Evolutionary conservation across 371 early-diverging fungal genomes (phyloP), one percentile per base, ranked within the genome.

Genomic region (Rhizopus microsporus): DNA sequence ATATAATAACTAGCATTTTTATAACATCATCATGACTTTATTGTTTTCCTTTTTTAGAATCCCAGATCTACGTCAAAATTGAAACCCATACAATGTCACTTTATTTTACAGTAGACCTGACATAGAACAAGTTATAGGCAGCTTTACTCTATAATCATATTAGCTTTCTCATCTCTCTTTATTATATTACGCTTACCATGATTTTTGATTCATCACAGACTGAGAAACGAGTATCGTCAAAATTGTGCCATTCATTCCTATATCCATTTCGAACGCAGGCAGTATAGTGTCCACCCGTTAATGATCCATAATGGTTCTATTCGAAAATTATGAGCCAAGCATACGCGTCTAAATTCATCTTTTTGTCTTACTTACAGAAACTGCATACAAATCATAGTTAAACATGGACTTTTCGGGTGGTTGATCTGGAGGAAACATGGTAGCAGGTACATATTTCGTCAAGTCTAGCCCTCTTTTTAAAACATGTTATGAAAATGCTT

Each of bases 261-360:
- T 88, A 78, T 1, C 86, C 86, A 62, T 90, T 89, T 39, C 88
- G 78, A 4, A 96, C 93, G 62, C 85, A 86, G 0, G 97, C 96
- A n/a, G 97, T 97, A 60, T 97, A 97, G 63, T 97, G 97, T 4
- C 97, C 97, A 38, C 93, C 89, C 47, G 85, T 93, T 48, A 97
- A 71, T 3, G 91, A 85, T 10, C 97, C 97, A 65, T 84, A 92
- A 65, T 97, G 97, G 64, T 94, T 95, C 74, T 72, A 68, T 8
- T 59, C 37, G 95, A 32, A 12, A 15, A 29, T 49, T 12, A n/a
- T n/a, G 9, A 46, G 16, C 6, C 13, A 42, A 37, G 68, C 70
- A 23, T 23, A 23, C 23, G 23, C 23, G 23, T 23, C 2, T 23
- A 23, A 4, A 8, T 23, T 2, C 23, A 23, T 1, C 23, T 23